A percentile compares a stretch with the other conserved stretches of the same genome.
Evolutionary conservation across 2,329 filamentous ascomycete species (phyloP).

Genomic region (Gremmenia infestans): DNA sequence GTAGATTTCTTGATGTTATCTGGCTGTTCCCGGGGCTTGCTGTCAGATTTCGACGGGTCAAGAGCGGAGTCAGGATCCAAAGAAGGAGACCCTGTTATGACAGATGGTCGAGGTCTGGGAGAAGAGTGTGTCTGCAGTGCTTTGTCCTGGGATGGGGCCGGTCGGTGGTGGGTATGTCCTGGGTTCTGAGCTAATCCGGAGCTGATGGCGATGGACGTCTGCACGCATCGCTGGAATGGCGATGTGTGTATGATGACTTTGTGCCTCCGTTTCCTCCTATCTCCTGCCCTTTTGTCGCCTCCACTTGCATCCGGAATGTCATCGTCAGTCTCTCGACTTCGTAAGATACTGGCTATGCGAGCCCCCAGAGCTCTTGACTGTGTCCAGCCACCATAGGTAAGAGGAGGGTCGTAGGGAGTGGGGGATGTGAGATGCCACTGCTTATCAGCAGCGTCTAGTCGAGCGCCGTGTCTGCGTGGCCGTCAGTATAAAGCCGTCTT

Average conservation of each 20-base stretch:
- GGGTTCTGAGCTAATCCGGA: slow-evolving; percentile 71
- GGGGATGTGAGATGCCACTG: slow-evolving; percentile 92
- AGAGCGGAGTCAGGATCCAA: slow-evolving; percentile 28
- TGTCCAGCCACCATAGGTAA: slow-evolving; percentile 91
- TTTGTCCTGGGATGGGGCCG: slow-evolving; percentile 23
- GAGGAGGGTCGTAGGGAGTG: slow-evolving; percentile 89
- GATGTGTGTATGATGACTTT: slow-evolving; percentile 86
- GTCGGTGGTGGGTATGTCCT: slow-evolving; percentile 29
- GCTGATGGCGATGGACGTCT: slow-evolving; percentile 84
- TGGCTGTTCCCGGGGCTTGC: slow-evolving; percentile 12
- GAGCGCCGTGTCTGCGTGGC: slow-evolving; percentile 72
- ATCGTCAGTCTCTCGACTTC: slow-evolving; percentile 43
- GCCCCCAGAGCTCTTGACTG: slow-evolving; percentile 78
- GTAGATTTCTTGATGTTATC: slow-evolving; percentile 49
- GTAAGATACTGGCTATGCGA: slow-evolving; percentile 71
- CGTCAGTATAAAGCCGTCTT: slow-evolving; percentile 5
- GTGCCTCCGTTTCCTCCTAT: slow-evolving; percentile 54
- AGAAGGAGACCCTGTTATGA: slow-evolving; percentile 24
- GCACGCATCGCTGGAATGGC: slow-evolving; percentile 88
- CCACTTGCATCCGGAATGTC: slow-evolving; percentile 15
- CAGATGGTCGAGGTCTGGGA: slow-evolving; percentile 25
- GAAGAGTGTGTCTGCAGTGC: slow-evolving; percentile 26
- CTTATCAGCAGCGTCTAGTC: slow-evolving; percentile 90
- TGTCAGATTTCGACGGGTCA: slow-evolving; percentile 10
- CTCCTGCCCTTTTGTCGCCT: slow-evolving; percentile 13